These are phyloP conservation scores for Solanum paucissectum DNA, from an alignment of 257 asterid species.

Conservation along the genomic window DNA sequence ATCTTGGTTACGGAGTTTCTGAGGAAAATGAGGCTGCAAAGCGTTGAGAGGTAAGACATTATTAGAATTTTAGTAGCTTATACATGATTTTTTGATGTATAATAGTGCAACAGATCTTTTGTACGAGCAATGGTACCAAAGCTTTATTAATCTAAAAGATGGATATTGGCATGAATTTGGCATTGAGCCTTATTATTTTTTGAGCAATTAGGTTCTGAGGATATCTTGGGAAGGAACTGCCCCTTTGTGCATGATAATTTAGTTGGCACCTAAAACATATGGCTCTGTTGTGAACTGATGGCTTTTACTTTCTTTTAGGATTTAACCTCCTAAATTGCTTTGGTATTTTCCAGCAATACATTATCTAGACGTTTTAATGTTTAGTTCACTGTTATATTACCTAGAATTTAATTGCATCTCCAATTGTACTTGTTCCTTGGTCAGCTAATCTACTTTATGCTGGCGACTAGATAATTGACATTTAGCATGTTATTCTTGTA, in stretches of 20 bases:
- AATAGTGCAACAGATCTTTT: not conserved
- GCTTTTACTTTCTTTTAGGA: not conserved
- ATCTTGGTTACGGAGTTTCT: slow-evolving; percentile 45
- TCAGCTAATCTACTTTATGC: not conserved
- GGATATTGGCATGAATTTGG: not conserved
- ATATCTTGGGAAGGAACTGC: not conserved
- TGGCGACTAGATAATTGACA: not conserved
- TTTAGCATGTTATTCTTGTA: slow-evolving; percentile 1
- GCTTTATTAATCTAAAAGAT: not conserved
- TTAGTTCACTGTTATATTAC: not conserved
- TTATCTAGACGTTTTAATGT: not conserved
- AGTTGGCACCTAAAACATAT: not conserved
- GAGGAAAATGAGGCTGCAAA: slow-evolving; percentile 30
- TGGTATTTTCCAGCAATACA: not conserved
- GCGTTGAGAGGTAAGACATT: slow-evolving; percentile 34
- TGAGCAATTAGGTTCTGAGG: not conserved
- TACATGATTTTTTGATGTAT: not conserved
- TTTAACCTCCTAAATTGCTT: not conserved
- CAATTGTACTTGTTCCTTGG: not conserved
- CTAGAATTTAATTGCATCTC: not conserved
- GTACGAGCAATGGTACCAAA: not conserved
- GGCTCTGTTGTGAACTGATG: not conserved
- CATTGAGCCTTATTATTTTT: not conserved
- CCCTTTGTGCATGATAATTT: not conserved
- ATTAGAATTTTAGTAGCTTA: not conserved